Base-by-base conservation (phyloP, 2,329 filamentous ascomycete species). In the Trichoderma afroharzianum region DNA sequence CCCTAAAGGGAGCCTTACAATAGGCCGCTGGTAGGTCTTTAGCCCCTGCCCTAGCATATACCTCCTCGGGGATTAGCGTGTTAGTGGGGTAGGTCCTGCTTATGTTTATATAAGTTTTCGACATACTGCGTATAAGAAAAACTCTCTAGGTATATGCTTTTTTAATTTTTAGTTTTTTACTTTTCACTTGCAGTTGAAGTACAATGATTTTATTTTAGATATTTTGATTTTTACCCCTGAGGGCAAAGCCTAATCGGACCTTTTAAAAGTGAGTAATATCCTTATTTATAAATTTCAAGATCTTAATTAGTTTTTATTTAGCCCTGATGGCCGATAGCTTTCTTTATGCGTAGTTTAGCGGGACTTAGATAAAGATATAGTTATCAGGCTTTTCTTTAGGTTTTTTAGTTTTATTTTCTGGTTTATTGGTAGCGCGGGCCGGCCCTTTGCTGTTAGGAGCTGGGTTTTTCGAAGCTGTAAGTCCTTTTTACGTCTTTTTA, bases 231-330 rank as follows among this genome's bases (percentile, higher is more conserved):
- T 36, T 47, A 0, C 0, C 12, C 7, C 6, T 3, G 7, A 47
- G 39, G 18, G 39, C 18, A 6, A 47, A 47, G 39, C 39, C 18
- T 18, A 5, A 47, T 6, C 7, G 7, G 39, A 47, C 39, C 7
- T 47, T 7, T 6, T 47, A 5, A n/a, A 47, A 47, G 39, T 47
- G 6, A n/a, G 39, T 47, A 5, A 47, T 15, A 7, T 47, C 18
- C 3, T 47, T 6, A 6, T 1, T 47, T 1, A 1, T 47, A n/a
- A 47, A 3, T 5, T 47, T 47, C 3, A n/a, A 1, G 1, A 5
- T 3, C 15, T 26, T 63, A 30, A 63, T 47, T 9, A 63, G 12
- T 21, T 63, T 14, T 63, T 63, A 47, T 63, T 43, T 50, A 43
- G n/a, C 24, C 18, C 21, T 28, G 26, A 63, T 63, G 26, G 21